Percentiles rank a stretch among this genome's conserved stretches.
Conservation (phyloP, 805 yeast genomes). For the Schwanniomyces sp. region DNA sequence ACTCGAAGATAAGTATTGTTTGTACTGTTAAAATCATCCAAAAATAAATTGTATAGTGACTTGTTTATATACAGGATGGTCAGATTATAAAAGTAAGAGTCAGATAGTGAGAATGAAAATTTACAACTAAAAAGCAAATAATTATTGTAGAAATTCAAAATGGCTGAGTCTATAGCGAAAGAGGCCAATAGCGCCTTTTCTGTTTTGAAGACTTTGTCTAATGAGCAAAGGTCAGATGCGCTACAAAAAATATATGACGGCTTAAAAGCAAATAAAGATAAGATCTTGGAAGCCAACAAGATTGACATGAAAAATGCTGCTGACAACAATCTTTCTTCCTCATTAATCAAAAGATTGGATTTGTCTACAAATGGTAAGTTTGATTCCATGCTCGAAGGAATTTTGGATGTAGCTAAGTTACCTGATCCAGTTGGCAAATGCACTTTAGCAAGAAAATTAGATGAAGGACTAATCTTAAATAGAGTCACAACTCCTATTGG, state of each 20-base stretch:
- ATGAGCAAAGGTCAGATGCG: slow-evolving; percentile 73
- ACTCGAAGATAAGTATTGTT: neutral
- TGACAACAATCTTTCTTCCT: slow-evolving; percentile 57
- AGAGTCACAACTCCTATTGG: slow-evolving; percentile 94
- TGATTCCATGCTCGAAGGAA: slow-evolving; percentile 93
- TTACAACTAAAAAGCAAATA: neutral
- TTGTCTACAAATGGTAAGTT: slow-evolving; percentile 79
- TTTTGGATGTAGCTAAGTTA: slow-evolving; percentile 83
- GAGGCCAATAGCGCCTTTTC: slow-evolving; percentile 84
- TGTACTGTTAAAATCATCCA: neutral
- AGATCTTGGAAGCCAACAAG: slow-evolving; percentile 70
- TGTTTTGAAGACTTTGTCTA: slow-evolving; percentile 70
- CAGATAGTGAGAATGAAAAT: neutral
- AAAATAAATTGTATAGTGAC: neutral
- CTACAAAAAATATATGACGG: slow-evolving; percentile 72
- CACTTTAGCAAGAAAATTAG: slow-evolving; percentile 80
- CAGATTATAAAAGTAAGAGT: neutral
- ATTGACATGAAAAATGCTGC: slow-evolving; percentile 73
- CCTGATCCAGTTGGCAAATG: slow-evolving; percentile 93
- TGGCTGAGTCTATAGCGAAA: slow-evolving; percentile 77
- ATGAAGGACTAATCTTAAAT: slow-evolving; percentile 82
- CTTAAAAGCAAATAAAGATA: slow-evolving; percentile 55
- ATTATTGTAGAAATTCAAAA: slow-evolving; percentile 8
- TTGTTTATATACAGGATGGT: neutral
- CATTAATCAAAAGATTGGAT: slow-evolving; percentile 84